phyloP scores from a whole-genome alignment of 805 yeast genomes.

The Yamadazyma ubonensis region DNA sequence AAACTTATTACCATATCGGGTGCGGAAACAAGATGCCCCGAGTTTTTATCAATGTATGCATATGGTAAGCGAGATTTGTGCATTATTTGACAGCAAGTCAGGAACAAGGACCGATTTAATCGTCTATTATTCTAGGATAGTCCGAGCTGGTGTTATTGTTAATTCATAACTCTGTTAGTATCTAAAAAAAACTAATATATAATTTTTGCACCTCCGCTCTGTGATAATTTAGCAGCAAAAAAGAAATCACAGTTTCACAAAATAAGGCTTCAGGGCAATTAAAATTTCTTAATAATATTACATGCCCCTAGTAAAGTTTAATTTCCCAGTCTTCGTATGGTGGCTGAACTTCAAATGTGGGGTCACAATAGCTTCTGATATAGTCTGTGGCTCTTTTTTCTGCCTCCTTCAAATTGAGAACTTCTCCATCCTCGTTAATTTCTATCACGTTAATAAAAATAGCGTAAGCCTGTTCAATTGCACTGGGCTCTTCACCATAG shows the following conservation, averaged over 20 bases:
- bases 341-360: conserved; percentile 1
- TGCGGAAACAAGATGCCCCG: conserved; percentile 8
- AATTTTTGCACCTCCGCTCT: not conserved
- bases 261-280: not conserved
- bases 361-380: conserved; percentile 2
- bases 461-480: conserved; percentile 10
- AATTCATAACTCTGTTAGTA: too few relatives aligned
- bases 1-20: conserved; percentile 3
- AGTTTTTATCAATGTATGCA: not conserved
- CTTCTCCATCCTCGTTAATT: conserved; percentile 7
- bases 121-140: too few relatives aligned
- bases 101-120: not conserved
- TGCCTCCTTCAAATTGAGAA: conserved; percentile 6
- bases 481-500: conserved; percentile 10
- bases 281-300: too few relatives aligned
- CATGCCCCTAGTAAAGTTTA: not conserved
- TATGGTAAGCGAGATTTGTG: not conserved
- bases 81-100: not conserved
- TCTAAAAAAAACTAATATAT: not conserved
- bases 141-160: not conserved
- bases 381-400: conserved; percentile 8
- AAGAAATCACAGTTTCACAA: not conserved
- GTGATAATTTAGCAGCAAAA: not conserved
- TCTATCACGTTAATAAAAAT: conserved; percentile 7
- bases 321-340: conserved; percentile 4